A percentile compares a stretch with the other conserved stretches of the same genome.
These are phyloP conservation scores for Phytophthora gonapodyides DNA, from an alignment of 352 stramenopile species.

Conservation along the genomic window DNA sequence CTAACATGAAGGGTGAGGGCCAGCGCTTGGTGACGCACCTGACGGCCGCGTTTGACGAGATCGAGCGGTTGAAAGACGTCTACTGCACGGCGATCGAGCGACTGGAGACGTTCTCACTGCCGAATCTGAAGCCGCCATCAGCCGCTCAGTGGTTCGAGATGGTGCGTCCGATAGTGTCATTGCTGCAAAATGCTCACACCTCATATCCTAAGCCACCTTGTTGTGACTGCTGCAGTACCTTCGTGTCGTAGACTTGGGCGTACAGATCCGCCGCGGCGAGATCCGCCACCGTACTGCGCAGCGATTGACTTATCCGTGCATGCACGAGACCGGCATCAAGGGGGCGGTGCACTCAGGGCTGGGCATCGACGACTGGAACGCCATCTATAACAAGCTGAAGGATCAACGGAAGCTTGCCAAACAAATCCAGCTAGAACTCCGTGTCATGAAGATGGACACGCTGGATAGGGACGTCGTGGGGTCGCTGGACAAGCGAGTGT, in stretches of 20 bases:
- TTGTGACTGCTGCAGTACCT: conserved; percentile 48
- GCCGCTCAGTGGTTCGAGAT: conserved; percentile 67
- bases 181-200: neutral
- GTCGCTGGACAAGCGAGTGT: conserved; percentile 56
- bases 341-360: conserved; percentile 69
- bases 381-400: conserved; percentile 47
- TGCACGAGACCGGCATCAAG: conserved; percentile 69
- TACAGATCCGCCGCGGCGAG: conserved; percentile 79
- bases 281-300: conserved; percentile 55
- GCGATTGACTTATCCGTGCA: conserved; percentile 45
- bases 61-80: conserved; percentile 43
- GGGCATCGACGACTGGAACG: conserved; percentile 80
- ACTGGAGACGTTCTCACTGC: conserved; percentile 41
- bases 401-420: conserved; percentile 45
- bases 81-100: conserved; percentile 50
- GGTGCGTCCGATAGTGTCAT: conserved; percentile 30
- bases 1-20: conserved; percentile 19
- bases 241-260: conserved; percentile 60
- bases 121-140: conserved; percentile 45
- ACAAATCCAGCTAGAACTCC: conserved; percentile 42
- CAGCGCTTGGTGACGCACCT: conserved; percentile 53
- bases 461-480: conserved; percentile 67
- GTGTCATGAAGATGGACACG: conserved; percentile 63
- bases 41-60: conserved; percentile 51
- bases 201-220: neutral